Base-by-base conservation (phyloP, 495 filamentous ascomycete genomes). In the Staphylotrichum tortipilum region DNA sequence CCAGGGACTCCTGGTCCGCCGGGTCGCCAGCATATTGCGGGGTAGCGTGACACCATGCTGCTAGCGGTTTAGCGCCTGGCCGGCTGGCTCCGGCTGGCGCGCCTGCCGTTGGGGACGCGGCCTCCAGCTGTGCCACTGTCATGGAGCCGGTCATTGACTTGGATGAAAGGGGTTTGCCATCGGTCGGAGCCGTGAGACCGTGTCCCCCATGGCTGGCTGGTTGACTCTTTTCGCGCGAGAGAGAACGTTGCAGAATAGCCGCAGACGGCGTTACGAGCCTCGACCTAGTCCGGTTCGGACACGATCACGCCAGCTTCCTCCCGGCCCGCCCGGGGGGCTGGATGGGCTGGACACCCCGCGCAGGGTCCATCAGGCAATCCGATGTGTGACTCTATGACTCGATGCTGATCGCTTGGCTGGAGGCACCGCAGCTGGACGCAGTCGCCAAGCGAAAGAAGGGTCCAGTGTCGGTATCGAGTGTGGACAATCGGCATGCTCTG, bases 31-130 rank as follows among this genome's bases (percentile, higher is more conserved):
- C 38, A 48, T 45, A 52, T 55, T 61, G 62, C 60, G 62, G 62
- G 62, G 62, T 53, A 64, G 39, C 42, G 48, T 48, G 45, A 35
- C 34, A 39, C 53, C 45, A 56, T 58, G 47, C 55, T 48, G 12
- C 30, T 44, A 40, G 18, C 30, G 60, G 48, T 41, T n/a, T 63
- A 60, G 57, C 49, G 54, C 26, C 36, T 10, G 29, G 21, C 30
- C 38, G 24, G 26, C 45, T 18, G 37, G 19, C 18, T 37, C 34
- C 42, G 23, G 49, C 29, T 50, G 30, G 44, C 15, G n/a, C n/a
- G 12, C 18, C 26, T 10, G 24, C 35, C 26, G 28, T 24, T 44
- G 1, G 14, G n/a, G n/a, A n/a, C n/a, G n/a, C n/a, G n/a, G n/a
- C n/a, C n/a, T n/a, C n/a, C n/a, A n/a, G n/a, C n/a, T n/a, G n/a